Evolutionary conservation across 106 monocot genomes (phyloP).

Genomic region (Dioscorea dumetorum): DNA sequence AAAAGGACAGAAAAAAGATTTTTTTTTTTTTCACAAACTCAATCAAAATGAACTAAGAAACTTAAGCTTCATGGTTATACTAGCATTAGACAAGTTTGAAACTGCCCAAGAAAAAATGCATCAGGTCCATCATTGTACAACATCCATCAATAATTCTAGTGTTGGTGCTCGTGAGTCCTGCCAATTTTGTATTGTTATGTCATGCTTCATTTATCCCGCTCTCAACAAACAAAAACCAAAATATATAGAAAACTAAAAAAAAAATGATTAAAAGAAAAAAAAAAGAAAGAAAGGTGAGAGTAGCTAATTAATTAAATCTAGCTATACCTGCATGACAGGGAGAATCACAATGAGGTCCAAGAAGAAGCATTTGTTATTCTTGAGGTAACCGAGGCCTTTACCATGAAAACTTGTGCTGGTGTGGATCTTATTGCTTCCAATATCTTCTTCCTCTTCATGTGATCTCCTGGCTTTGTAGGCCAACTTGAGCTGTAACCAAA

Average conservation of each 20-base stretch:
- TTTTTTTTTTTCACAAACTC: too few relatives aligned
- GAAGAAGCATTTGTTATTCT: conserved; percentile 25
- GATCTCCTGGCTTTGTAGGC: background rate
- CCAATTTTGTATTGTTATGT: background rate
- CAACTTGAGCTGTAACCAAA: conserved; percentile 1
- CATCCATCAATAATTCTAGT: background rate
- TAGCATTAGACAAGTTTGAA: too few relatives aligned
- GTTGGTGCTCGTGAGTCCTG: background rate
- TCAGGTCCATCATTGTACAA: too few relatives aligned
- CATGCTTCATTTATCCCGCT: too few relatives aligned
- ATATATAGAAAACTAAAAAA: background rate
- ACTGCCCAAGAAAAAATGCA: too few relatives aligned
- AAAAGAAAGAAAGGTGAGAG: too few relatives aligned
- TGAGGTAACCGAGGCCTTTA: conserved; percentile 8
- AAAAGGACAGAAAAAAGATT: too few relatives aligned
- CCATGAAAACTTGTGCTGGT: background rate
- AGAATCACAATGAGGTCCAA: conserved; percentile 43
- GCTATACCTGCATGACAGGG: conserved; percentile 34
- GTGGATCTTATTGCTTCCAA: background rate
- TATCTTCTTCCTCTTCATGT: background rate
- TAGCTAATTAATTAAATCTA: background rate
- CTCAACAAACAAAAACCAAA: too few relatives aligned
- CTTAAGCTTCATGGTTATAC: too few relatives aligned
- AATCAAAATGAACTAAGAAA: too few relatives aligned
- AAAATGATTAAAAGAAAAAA: background rate